These are phyloP conservation scores for Cyberlindnera meyerae DNA, from an alignment of 805 yeast genomes.

Conservation along the genomic window DNA sequence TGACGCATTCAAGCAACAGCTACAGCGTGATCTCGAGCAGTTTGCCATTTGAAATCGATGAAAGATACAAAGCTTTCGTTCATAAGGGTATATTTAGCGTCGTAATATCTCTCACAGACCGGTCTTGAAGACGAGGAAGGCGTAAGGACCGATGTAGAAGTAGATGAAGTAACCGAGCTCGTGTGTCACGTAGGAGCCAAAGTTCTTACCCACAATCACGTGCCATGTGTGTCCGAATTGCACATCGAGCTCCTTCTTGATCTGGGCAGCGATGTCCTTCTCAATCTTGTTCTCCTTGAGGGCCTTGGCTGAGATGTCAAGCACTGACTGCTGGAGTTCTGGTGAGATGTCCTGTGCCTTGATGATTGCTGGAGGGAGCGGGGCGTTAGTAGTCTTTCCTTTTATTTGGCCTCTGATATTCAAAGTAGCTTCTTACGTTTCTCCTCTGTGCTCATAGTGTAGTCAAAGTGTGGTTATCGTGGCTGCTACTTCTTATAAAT, in stretches of 20 bases:
- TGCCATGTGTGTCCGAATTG: constrained; percentile 74
- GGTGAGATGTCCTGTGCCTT: constrained; percentile 31
- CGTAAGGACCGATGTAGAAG: constrained; percentile 64
- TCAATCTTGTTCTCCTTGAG: constrained; percentile 40
- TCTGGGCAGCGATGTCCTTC: constrained; percentile 58
- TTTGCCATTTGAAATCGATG: not conserved
- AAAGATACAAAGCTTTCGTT: too few relatives aligned
- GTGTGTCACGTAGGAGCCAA: constrained; percentile 77
- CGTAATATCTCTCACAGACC: too few relatives aligned
- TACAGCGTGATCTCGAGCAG: constrained; percentile 2
- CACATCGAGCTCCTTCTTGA: constrained; percentile 63
- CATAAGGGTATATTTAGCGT: too few relatives aligned
- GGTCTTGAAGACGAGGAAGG: constrained; percentile 66
- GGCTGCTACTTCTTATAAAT: too few relatives aligned
- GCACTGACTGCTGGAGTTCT: constrained; percentile 46
- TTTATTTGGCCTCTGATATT: not conserved
- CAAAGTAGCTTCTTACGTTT: constrained; percentile 9
- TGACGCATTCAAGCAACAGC: not conserved
- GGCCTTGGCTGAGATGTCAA: constrained; percentile 43
- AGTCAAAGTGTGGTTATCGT: too few relatives aligned
- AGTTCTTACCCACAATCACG: constrained; percentile 72
- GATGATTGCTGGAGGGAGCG: constrained; percentile 15
- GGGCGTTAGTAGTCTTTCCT: not conserved
- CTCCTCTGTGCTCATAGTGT: constrained; percentile 4
- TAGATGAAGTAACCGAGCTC: constrained; percentile 70